Percentiles rank a stretch among this genome's conserved stretches.
Evolutionary conservation across 2,329 filamentous ascomycete species (phyloP).

Genomic region (Geoglossum cookeanum): DNA sequence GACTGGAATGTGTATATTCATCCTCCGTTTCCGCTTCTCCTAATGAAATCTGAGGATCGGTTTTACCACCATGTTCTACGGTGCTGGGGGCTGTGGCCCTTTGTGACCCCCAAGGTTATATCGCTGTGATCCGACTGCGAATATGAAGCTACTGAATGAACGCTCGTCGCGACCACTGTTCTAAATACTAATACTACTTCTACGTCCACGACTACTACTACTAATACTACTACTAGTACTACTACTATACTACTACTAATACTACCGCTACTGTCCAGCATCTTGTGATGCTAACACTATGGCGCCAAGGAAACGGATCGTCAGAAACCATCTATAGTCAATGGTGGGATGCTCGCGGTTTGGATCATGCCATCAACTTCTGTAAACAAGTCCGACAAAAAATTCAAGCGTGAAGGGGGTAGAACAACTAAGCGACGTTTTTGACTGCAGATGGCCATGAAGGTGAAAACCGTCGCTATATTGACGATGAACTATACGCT

Average conservation of each 20-base stretch:
- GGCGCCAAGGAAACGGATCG: not conserved
- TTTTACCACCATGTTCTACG: too few species aligned
- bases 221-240: not conserved
- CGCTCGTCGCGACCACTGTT: not conserved
- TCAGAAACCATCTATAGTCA: not conserved
- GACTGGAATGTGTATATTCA: too few species aligned
- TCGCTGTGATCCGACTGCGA: too few species aligned
- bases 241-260: not conserved
- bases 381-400: not conserved
- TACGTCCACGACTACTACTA: not conserved
- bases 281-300: not conserved
- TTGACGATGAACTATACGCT: not conserved
- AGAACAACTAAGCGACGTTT: not conserved
- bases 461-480: not conserved
- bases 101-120: too few species aligned
- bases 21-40: too few species aligned
- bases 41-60: too few species aligned
- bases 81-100: too few species aligned
- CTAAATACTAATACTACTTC: not conserved
- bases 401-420: not conserved
- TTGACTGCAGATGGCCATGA: not conserved
- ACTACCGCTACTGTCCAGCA: not conserved
- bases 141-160: not conserved
- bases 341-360: not conserved
- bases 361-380: not conserved